These are phyloP conservation scores for Fusarium secorum DNA, from an alignment of 2,329 filamentous ascomycete genomes.

Conservation along the genomic window DNA sequence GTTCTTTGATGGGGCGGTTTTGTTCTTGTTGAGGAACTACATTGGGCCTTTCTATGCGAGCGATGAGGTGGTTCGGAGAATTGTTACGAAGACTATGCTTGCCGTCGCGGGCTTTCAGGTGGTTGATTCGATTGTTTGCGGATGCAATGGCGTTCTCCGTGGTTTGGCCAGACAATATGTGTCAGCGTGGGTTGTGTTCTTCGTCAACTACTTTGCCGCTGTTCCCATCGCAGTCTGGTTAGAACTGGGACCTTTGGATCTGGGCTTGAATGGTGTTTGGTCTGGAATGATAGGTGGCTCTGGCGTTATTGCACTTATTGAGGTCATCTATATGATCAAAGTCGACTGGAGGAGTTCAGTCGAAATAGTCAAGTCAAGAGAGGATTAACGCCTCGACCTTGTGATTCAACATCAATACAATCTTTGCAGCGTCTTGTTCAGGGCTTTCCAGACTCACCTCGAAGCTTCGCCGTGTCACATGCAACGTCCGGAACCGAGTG, in stretches of 20 bases:
- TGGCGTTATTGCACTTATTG: not conserved
- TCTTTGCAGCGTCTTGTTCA: rapidly evolving
- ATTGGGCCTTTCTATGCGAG: conserved; percentile 17
- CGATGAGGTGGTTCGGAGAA: not conserved
- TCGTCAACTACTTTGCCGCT: conserved; percentile 26
- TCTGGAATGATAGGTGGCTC: conserved; percentile 18
- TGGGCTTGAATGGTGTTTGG: conserved; percentile 24
- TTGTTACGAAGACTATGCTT: conserved; percentile 12
- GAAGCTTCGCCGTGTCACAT: not conserved
- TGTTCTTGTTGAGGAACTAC: conserved; percentile 6
- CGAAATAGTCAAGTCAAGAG: conserved; percentile 12
- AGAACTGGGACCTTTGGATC: conserved; percentile 1
- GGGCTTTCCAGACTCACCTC: not conserved
- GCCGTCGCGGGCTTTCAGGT: conserved; percentile 15
- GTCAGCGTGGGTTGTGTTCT: conserved; percentile 24
- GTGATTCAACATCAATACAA: not conserved
- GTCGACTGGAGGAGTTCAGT: conserved; percentile 20
- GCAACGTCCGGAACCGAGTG: rapidly evolving
- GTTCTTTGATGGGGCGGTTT: conserved; percentile 1
- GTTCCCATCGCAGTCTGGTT: conserved; percentile 25
- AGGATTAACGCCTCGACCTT: not conserved
- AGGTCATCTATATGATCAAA: conserved; percentile 21
- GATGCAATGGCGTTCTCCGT: conserved; percentile 24
- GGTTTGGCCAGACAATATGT: conserved; percentile 21
- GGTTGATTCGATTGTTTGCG: conserved; percentile 13